Percentiles rank a stretch among this genome's conserved stretches.
phyloP scores from a whole-genome alignment of 2,329 filamentous ascomycete genomes.

The Xylariomycetidae sp. region DNA sequence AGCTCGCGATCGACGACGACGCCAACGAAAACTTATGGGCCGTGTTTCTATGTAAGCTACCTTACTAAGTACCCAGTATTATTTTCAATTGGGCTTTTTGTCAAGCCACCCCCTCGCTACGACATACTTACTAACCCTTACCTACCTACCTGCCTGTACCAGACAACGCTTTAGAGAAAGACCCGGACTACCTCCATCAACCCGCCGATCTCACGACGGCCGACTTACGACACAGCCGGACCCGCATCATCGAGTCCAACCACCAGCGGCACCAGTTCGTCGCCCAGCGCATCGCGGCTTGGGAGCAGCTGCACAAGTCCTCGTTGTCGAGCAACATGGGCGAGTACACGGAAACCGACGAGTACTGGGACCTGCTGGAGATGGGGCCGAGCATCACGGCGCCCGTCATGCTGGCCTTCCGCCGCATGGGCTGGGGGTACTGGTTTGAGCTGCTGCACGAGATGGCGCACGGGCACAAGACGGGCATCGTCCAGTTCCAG shows the following conservation, averaged over 20 bases:
- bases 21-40: background rate
- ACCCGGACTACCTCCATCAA: background rate
- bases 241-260: background rate
- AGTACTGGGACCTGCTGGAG: background rate
- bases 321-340: background rate
- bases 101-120: too few species aligned
- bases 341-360: background rate
- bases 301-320: background rate
- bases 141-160: background rate
- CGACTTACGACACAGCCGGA: background rate
- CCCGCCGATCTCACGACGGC: background rate
- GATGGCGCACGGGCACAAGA: background rate
- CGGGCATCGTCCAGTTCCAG: background rate
- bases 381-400: background rate
- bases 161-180: conserved; percentile 1
- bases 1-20: background rate
- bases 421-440: background rate
- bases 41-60: background rate
- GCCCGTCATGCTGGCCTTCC: background rate
- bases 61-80: background rate
- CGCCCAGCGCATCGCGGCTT: background rate
- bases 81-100: too few species aligned
- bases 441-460: conserved; percentile 1
- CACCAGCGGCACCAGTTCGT: background rate
- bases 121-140: too few species aligned